A percentile compares a stretch with the other conserved stretches of the same genome.
phyloP scores from a whole-genome alignment of 2,329 filamentous ascomycete species.

The Diaporthe citriasiana region DNA sequence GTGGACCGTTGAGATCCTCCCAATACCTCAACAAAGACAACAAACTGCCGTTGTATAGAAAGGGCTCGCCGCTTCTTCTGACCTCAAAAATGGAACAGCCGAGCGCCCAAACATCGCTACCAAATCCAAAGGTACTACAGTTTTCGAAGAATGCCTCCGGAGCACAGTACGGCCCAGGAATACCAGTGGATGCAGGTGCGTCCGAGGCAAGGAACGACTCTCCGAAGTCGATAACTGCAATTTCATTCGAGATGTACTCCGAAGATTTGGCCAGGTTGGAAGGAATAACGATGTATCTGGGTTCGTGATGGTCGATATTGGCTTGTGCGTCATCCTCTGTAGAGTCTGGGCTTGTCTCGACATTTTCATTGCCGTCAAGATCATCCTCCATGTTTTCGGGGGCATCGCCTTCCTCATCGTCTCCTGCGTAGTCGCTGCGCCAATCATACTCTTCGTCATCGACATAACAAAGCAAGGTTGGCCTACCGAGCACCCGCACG shows the following conservation, averaged over 20 bases:
- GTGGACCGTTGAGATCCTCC: not conserved
- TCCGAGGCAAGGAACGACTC: not conserved
- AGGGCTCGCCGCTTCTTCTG: not conserved
- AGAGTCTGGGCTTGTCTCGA: not conserved
- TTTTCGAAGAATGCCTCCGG: not conserved
- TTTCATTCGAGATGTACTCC: not conserved
- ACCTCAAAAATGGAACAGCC: constrained; percentile 7
- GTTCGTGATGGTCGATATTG: not conserved
- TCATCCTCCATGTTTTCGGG: not conserved
- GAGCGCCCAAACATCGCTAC: constrained; percentile 1
- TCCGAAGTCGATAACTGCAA: constrained; percentile 14
- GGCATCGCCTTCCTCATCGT: not conserved
- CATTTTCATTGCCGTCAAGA: not conserved
- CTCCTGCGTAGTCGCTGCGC: not conserved
- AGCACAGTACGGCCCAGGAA: not conserved
- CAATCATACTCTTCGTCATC: constrained; percentile 9
- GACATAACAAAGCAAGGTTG: not conserved
- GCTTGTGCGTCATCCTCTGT: not conserved
- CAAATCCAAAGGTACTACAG: not conserved
- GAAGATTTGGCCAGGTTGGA: not conserved
- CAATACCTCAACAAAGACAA: not conserved
- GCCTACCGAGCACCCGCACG: not conserved
- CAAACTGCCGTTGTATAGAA: not conserved
- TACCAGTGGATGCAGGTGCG: not conserved
- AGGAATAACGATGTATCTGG: not conserved